A percentile compares a stretch with the other conserved stretches of the same genome.
Evolutionary conservation across 2,329 filamentous ascomycete genomes (phyloP).

Genomic region (Fusarium sp.): DNA sequence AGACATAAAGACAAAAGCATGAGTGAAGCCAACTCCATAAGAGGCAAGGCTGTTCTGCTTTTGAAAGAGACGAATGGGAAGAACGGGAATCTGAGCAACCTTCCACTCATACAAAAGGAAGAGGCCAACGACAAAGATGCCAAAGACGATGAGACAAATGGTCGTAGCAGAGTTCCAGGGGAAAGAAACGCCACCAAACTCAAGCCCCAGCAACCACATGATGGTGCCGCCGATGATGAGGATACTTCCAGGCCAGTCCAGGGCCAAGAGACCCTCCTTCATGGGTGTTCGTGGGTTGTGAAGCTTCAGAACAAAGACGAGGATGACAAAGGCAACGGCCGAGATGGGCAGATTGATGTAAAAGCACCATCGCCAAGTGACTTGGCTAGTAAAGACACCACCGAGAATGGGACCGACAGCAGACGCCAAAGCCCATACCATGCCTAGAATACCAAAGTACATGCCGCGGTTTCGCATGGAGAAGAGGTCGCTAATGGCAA

Average conservation of each 20-base stretch:
- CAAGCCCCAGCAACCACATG: slow-evolving; percentile 88
- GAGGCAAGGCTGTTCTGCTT: slow-evolving; percentile 75
- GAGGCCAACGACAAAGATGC: slow-evolving; percentile 71
- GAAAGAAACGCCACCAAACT: slow-evolving; percentile 83
- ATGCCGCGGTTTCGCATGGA: slow-evolving; percentile 65
- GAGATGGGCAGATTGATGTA: slow-evolving; percentile 73
- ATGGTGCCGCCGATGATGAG: slow-evolving; percentile 82
- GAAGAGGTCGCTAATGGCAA: slow-evolving; percentile 70
- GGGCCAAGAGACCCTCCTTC: slow-evolving; percentile 72
- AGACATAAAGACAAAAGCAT: slow-evolving; percentile 84
- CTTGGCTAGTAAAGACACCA: slow-evolving; percentile 75
- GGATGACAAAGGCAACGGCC: slow-evolving; percentile 62
- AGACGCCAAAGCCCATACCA: slow-evolving; percentile 75
- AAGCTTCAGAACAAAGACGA: slow-evolving; percentile 75
- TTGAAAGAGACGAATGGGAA: slow-evolving; percentile 80
- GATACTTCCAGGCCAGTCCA: slow-evolving; percentile 70
- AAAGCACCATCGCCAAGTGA: slow-evolving; percentile 80
- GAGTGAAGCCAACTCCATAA: slow-evolving; percentile 77
- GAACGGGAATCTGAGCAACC: slow-evolving; percentile 82
- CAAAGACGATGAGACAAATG: slow-evolving; percentile 84
- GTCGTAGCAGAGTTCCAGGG: slow-evolving; percentile 84
- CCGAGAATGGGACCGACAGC: slow-evolving; percentile 77
- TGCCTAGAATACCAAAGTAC: slow-evolving; percentile 68
- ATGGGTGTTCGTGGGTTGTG: slow-evolving; percentile 78
- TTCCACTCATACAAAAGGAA: slow-evolving; percentile 83